Evolutionary conservation across 768 basidiomycete species (phyloP).

Genomic region (Suillus subaureus): DNA sequence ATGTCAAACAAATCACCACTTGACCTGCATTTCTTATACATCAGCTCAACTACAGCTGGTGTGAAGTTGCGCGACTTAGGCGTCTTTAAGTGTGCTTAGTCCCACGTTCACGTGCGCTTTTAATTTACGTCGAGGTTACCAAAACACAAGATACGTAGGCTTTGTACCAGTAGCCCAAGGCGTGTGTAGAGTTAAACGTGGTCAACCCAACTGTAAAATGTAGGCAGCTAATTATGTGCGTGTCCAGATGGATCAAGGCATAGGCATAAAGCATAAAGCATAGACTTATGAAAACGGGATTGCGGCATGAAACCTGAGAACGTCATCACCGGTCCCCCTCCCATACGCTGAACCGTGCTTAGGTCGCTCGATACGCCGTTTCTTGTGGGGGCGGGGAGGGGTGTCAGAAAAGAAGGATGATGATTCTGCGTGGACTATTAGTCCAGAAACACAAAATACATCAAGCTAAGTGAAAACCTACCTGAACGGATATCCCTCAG

Average conservation of each 20-base stretch:
- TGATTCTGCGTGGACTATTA: conserved; percentile 19
- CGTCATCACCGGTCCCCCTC: conserved; percentile 43
- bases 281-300: neutral
- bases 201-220: neutral
- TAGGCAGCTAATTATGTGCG: neutral
- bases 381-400: conserved; percentile 67
- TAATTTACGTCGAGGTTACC: neutral
- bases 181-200: neutral
- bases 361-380: conserved; percentile 74
- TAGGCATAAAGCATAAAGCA: conserved; percentile 6
- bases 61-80: neutral
- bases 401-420: conserved; percentile 46
- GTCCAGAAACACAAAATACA: neutral
- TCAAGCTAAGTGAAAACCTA: conserved; percentile 22
- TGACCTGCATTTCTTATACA: neutral
- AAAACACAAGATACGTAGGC: neutral
- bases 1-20: neutral
- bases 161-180: neutral
- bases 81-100: neutral
- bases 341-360: conserved; percentile 70
- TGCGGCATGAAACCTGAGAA: conserved; percentile 17
- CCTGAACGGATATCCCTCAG: conserved; percentile 59
- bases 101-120: neutral
- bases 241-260: neutral
- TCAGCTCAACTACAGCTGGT: neutral